Evolutionary conservation across 2,329 filamentous ascomycete species (phyloP), one percentile per base, ranked within the genome.

Genomic region (Neoascochyta sp.): DNA sequence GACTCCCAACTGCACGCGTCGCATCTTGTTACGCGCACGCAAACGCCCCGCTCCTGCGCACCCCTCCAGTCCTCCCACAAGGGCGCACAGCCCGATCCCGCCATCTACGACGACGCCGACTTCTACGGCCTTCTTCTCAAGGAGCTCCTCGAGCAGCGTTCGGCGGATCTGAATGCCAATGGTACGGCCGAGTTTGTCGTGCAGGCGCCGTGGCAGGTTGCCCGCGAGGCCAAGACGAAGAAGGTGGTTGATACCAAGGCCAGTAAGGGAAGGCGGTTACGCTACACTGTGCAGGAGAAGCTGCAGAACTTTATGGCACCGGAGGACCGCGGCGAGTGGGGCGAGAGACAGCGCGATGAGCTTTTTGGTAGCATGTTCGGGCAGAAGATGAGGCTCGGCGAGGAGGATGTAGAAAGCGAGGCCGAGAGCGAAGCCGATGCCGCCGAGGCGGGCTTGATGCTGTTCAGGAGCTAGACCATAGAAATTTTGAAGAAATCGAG

Each of bases 281-380:
- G 87, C 21, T 98, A 90, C 65, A 92, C 86, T 10, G 87, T 95
- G 24, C 89, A 96, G 57, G 90, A 96, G 69, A 96, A 96, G 70
- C 65, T 98, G 54, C 86, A 95, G 67, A 95, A 95, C 63, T 96
- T 96, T 57, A 95, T 95, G 88, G 89, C 89, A 8, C 81, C 88
- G 0, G 87, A 95, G 60, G 85, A 94, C 58, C 73, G 86, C 30
- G 74, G 83, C 3, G 65, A 63, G 10, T 98, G 92, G 92, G 84
- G 86, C 40, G 79, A 83, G 45, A 75, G 78, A 37, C 87, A 89
- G 32, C 78, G 87, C 36, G 86, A 92, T 42, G 71, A 74, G 43
- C 49, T 74, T 38, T 74, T 74, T 47, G 62, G 64, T 4, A 70
- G 70, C 41, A 43, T 74, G 46, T 70, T 74, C 45, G 71, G 71